Evolutionary conservation across 2,329 filamentous ascomycete genomes (phyloP), one percentile per base, ranked within the genome.

Genomic region (Zopfia rhizophila): DNA sequence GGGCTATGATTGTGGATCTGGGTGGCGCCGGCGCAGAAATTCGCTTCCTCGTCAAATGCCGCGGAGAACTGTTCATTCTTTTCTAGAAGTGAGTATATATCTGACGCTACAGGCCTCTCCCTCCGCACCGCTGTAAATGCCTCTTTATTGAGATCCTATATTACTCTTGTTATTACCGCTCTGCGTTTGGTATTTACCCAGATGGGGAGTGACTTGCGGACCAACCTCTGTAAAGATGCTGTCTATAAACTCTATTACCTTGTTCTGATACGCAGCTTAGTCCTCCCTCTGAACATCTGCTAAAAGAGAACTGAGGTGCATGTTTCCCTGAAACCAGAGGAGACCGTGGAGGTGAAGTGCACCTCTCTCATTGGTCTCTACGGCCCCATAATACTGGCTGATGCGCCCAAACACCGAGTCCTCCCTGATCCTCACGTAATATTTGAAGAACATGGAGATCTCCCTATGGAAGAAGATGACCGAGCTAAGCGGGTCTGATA

Each of bases 391-490:
- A 17, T 40, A 40, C 27, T 40, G 4, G 27, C 16, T 40, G 24
- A 40, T 30, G 5, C 22, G 22, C 11, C 27, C 13, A 22, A 40
- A 40, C 37, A 40, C 37, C n/a, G 24, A 40, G 4, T 40, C 37
- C 37, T 30, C 37, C 17, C 37, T 24, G 14, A 40, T 22, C 13
- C 17, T 40, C 37, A 40, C 37, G 14, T 40, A 40, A 37, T 37
- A n/a, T 19, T 22, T 37, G 12, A 37, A 37, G 13, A 37, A 22
- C 17, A 37, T 37, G 4, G 33, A 37, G 3, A 37, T 37, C 24
- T 37, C 33, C 33, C 33, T 37, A 13, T 37, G 21, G 17, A 37
- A 37, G 17, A 37, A 37, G 18, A 37, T 22, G 5, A 21, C 33
- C 3, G 33, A 37, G 21, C 33, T 37, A 21, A 37, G 33, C 11